Evolutionary conservation across 768 basidiomycete species (phyloP).

Genomic region (Leucosporidium scottii): DNA sequence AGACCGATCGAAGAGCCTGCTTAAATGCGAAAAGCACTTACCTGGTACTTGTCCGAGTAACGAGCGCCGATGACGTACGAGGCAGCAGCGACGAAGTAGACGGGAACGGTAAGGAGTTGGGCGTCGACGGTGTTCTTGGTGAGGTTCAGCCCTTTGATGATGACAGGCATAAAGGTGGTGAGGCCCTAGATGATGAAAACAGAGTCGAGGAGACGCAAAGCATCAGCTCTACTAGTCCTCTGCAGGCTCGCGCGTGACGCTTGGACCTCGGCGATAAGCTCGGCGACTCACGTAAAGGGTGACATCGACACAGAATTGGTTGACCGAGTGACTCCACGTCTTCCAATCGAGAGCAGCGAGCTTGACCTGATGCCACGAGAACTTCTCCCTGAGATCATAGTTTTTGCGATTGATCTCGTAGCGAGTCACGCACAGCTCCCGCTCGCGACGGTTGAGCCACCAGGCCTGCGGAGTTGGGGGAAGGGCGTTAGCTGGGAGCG

Average conservation of each 20-base stretch:
- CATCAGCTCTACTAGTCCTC: no score
- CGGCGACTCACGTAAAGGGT: not conserved
- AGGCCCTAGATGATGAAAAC: not conserved
- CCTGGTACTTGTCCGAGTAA: no score
- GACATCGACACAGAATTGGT: slow-evolving; percentile 1
- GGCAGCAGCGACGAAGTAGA: slow-evolving; percentile 19
- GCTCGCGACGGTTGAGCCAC: slow-evolving; percentile 18
- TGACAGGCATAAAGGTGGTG: slow-evolving; percentile 22
- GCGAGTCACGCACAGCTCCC: not conserved
- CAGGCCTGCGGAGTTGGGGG: not conserved
- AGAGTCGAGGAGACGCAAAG: not conserved
- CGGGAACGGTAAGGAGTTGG: slow-evolving; percentile 17
- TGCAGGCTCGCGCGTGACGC: not conserved
- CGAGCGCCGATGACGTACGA: not conserved
- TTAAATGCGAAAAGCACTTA: no score
- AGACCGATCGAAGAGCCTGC: no score
- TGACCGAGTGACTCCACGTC: slow-evolving; percentile 19
- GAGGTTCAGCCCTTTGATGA: slow-evolving; percentile 19
- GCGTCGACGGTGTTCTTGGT: not conserved
- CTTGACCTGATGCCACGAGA: slow-evolving; percentile 15
- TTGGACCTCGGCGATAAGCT: not conserved
- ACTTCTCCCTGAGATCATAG: slow-evolving; percentile 14
- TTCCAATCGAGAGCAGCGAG: slow-evolving; percentile 13
- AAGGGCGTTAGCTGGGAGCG: not conserved
- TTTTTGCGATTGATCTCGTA: slow-evolving; percentile 16